These are phyloP conservation scores for Gastroboletus turbinatus DNA, from an alignment of 1,284 basidiomycete genomes.

Conservation along the genomic window DNA sequence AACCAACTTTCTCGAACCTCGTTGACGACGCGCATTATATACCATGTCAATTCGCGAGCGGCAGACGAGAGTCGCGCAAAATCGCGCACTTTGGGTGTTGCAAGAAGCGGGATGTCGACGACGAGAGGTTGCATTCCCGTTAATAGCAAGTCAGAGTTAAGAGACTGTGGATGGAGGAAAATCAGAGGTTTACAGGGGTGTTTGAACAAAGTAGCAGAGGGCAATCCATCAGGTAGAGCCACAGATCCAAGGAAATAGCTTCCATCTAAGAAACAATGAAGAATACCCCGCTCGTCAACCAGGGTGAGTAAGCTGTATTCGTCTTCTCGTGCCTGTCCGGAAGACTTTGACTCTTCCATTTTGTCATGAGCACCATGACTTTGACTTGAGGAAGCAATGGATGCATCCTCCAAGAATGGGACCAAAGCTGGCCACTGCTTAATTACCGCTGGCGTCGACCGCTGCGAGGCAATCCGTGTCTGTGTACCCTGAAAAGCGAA, in stretches of 20 bases:
- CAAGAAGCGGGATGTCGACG: conserved; percentile 58
- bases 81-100: conserved; percentile 55
- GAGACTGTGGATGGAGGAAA: conserved; percentile 44
- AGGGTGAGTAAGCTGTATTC: conserved; percentile 65
- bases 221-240: conserved; percentile 34
- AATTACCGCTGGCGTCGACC: conserved; percentile 54
- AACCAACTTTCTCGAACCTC: conserved; percentile 73
- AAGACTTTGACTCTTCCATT: conserved; percentile 16
- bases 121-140: conserved; percentile 48
- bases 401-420: conserved; percentile 53
- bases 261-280: conserved; percentile 76
- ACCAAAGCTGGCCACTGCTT: conserved; percentile 67
- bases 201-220: conserved; percentile 49
- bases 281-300: conserved; percentile 53
- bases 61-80: conserved; percentile 69
- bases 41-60: conserved; percentile 70
- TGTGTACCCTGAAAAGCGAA: conserved; percentile 75
- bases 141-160: conserved; percentile 21
- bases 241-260: conserved; percentile 74
- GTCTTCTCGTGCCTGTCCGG: conserved; percentile 33
- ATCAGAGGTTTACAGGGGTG: conserved; percentile 46
- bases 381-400: conserved; percentile 47
- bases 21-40: conserved; percentile 63
- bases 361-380: conserved; percentile 30
- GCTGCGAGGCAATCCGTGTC: conserved; percentile 44